phyloP scores from a whole-genome alignment of 768 basidiomycete species.

The Auricularia auricula-judae region DNA sequence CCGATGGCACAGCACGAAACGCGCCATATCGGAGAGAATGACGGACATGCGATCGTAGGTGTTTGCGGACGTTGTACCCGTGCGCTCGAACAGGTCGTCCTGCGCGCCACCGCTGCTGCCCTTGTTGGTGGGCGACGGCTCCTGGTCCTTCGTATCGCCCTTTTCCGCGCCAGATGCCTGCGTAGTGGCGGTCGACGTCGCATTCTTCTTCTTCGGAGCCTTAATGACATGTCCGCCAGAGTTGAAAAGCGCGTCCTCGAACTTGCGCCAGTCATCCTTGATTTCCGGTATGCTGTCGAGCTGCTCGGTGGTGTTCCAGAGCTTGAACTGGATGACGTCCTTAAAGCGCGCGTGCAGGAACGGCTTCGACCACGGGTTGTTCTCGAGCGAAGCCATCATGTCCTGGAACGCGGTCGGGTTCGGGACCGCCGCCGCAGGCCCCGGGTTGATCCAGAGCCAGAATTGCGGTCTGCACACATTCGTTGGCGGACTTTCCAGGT shows the following conservation, averaged over 20 bases:
- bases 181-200: slow-evolving; percentile 22
- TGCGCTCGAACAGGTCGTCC: slow-evolving; percentile 60
- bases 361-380: slow-evolving; percentile 89
- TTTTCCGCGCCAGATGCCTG: slow-evolving; percentile 13
- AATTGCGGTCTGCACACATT: slow-evolving; percentile 78
- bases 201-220: slow-evolving; percentile 34
- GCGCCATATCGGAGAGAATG: slow-evolving; percentile 92
- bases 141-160: slow-evolving; percentile 10
- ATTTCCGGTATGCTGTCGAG: slow-evolving; percentile 86
- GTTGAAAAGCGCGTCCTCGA: slow-evolving; percentile 73
- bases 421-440: slow-evolving; percentile 84
- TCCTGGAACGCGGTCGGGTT: slow-evolving; percentile 71
- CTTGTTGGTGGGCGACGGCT: neutral
- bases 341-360: slow-evolving; percentile 90
- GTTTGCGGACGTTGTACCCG: slow-evolving; percentile 77
- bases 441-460: slow-evolving; percentile 98
- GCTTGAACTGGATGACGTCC: slow-evolving; percentile 85
- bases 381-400: slow-evolving; percentile 73
- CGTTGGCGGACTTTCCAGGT: slow-evolving; percentile 38
- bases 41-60: slow-evolving; percentile 89
- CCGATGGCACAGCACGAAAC: slow-evolving; percentile 93
- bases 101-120: slow-evolving; percentile 15
- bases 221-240: slow-evolving; percentile 70
- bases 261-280: slow-evolving; percentile 77
- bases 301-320: slow-evolving; percentile 98